These are phyloP conservation scores for Paraconiothyrium sp. DNA, from an alignment of 2,329 filamentous ascomycete species.

Conservation along the genomic window DNA sequence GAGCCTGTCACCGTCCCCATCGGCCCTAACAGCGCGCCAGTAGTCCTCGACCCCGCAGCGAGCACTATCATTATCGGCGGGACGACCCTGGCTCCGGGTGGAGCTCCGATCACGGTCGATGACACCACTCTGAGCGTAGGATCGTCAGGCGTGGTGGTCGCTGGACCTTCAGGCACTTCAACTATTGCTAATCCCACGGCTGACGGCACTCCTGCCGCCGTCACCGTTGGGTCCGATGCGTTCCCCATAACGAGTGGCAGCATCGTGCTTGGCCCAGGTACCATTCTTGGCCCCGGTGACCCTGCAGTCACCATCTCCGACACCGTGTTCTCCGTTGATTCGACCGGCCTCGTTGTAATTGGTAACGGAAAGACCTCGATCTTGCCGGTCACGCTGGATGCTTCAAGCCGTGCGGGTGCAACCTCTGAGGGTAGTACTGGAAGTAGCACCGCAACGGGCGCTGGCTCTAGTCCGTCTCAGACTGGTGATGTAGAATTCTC, in stretches of 20 bases:
- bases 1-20: slow-evolving; percentile 13
- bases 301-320: slow-evolving; percentile 17
- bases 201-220: neutral
- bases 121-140: slow-evolving; percentile 20
- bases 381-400: slow-evolving; percentile 13
- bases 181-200: slow-evolving; percentile 10
- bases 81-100: slow-evolving; percentile 18
- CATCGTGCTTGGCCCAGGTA: slow-evolving; percentile 21
- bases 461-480: neutral
- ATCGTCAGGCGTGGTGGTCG: slow-evolving; percentile 19
- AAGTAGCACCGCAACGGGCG: neutral
- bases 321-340: slow-evolving; percentile 20
- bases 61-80: slow-evolving; percentile 16
- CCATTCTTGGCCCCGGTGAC: slow-evolving; percentile 22
- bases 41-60: slow-evolving; percentile 4
- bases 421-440: neutral
- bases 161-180: slow-evolving; percentile 12
- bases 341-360: slow-evolving; percentile 18
- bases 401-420: neutral
- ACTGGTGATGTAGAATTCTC: neutral
- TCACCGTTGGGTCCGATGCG: slow-evolving; percentile 3
- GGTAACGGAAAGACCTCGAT: slow-evolving; percentile 15
- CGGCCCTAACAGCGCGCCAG: slow-evolving; percentile 6
- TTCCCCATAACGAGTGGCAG: slow-evolving; percentile 7
- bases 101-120: slow-evolving; percentile 14